A percentile compares a stretch with the other conserved stretches of the same genome.
Conservation (phyloP, 148 eudicot species). For the Rhododendron williamsianum region DNA sequence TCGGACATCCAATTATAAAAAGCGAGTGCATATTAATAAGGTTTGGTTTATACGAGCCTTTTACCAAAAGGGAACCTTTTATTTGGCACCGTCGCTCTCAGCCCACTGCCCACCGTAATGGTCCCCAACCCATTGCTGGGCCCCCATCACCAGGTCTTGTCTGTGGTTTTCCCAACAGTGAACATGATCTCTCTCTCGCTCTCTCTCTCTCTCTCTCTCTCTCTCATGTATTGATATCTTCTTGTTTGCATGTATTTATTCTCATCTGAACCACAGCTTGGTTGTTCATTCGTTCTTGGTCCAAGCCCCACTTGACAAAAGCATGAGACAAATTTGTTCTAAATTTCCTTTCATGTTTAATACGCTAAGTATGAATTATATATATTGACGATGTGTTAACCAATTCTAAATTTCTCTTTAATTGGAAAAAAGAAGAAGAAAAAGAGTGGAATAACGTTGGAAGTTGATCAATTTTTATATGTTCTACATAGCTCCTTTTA, state of each 20-base stretch:
- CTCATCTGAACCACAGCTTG: background rate
- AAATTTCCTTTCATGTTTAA: no score
- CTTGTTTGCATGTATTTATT: background rate
- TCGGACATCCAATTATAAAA: no score
- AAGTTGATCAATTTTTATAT: no score
- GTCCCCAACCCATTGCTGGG: background rate
- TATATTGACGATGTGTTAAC: no score
- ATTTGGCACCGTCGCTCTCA: background rate
- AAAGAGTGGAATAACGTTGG: no score
- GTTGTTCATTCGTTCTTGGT: background rate
- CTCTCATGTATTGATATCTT: background rate
- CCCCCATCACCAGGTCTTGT: background rate
- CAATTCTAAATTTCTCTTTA: no score
- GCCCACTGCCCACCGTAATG: background rate
- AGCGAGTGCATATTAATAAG: no score
- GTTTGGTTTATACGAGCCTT: background rate
- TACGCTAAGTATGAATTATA: no score
- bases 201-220: background rate
- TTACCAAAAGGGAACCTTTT: no score
- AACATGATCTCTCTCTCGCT: background rate
- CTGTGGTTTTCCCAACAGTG: background rate
- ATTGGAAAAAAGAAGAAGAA: no score
- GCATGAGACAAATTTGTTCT: background rate
- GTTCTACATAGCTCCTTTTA: no score
- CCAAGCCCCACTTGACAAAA: background rate